Conservation (phyloP, 2,329 filamentous ascomycete genomes). For the Alternaria sp. region DNA sequence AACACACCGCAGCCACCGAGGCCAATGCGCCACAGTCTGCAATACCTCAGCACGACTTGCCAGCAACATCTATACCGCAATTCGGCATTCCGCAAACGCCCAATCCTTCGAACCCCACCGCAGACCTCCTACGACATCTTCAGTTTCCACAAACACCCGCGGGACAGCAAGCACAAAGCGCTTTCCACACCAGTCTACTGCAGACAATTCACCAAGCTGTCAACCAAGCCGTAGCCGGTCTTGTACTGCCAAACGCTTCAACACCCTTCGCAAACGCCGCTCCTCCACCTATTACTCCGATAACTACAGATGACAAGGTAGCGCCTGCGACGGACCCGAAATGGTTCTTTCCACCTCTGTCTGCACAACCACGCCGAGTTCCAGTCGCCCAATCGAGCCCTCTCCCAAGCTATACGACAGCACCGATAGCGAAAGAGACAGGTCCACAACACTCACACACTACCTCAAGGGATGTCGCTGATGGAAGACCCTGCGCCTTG, state of each 20-base stretch:
- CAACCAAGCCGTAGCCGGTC: constrained; percentile 29
- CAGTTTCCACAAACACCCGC: constrained; percentile 41
- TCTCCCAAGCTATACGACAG: background rate
- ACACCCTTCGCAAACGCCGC: constrained; percentile 3
- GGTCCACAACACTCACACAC: background rate
- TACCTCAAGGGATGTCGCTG: background rate
- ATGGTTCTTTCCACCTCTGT: constrained; percentile 36
- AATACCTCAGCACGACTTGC: background rate
- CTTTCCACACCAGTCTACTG: constrained; percentile 30
- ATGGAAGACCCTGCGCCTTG: background rate
- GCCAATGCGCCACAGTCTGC: background rate
- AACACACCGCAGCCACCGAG: background rate
- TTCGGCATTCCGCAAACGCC: constrained; percentile 7
- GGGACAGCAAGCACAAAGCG: constrained; percentile 34
- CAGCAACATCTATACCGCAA: constrained; percentile 4
- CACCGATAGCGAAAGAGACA: background rate
- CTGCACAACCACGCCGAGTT: constrained; percentile 1
- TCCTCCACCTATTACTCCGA: constrained; percentile 7
- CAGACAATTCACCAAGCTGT: constrained; percentile 34
- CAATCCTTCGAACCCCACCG: constrained; percentile 21
- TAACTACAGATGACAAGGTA: constrained; percentile 12
- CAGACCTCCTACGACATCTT: constrained; percentile 28
- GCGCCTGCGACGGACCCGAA: constrained; percentile 36
- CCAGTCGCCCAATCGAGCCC: constrained; percentile 18
- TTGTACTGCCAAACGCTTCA: constrained; percentile 17